Evolutionary conservation across 2,329 filamentous ascomycete species (phyloP).

Genomic region (Fusarium compactum): DNA sequence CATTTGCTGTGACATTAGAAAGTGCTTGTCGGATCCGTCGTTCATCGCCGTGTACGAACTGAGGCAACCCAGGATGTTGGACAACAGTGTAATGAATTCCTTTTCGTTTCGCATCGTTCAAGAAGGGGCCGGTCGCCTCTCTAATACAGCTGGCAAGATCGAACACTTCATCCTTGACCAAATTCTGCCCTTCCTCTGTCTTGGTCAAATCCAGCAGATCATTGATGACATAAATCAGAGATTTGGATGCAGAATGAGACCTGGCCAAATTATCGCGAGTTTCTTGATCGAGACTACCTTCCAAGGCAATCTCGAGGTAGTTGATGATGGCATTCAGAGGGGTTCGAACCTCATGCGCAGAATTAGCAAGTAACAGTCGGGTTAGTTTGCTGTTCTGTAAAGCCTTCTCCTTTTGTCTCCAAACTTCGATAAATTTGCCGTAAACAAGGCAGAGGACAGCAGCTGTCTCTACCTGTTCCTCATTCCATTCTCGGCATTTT

Average conservation of each 20-base stretch:
- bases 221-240: conserved; percentile 93
- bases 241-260: conserved; percentile 92
- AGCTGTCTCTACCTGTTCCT: conserved; percentile 89
- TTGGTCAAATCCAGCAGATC: conserved; percentile 91
- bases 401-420: conserved; percentile 89
- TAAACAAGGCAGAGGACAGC: conserved; percentile 90
- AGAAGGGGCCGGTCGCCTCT: conserved; percentile 83
- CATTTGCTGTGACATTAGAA: conserved; percentile 86
- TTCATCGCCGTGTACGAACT: conserved; percentile 80
- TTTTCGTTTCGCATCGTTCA: conserved; percentile 80
- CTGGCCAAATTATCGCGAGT: conserved; percentile 86
- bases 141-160: conserved; percentile 76
- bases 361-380: conserved; percentile 83
- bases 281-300: conserved; percentile 82
- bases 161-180: conserved; percentile 85
- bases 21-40: conserved; percentile 84
- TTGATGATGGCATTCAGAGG: conserved; percentile 95
- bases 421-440: conserved; percentile 90
- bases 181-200: conserved; percentile 81
- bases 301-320: conserved; percentile 90
- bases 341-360: conserved; percentile 90
- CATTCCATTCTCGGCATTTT: conserved; percentile 88
- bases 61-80: conserved; percentile 76
- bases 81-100: conserved; percentile 76
- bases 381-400: conserved; percentile 86